Percentiles rank a stretch among this genome's conserved stretches.
Conservation (phyloP, 2,329 filamentous ascomycete species). For the Cladosporium sp. region DNA sequence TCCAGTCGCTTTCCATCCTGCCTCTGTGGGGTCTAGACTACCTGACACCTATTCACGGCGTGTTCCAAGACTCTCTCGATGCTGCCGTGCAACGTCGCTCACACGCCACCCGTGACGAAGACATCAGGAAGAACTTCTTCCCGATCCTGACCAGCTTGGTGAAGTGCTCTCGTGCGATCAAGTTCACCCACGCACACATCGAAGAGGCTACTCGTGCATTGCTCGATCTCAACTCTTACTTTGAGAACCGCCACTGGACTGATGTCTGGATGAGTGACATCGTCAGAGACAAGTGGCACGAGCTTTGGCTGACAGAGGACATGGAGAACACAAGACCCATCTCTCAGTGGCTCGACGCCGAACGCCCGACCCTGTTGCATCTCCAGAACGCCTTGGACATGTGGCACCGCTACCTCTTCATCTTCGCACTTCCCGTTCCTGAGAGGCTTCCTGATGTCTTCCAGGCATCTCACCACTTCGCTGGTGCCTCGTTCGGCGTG, state of each 20-base stretch:
- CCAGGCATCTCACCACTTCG: slow-evolving; percentile 60
- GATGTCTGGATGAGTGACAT: slow-evolving; percentile 45
- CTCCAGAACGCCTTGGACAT: slow-evolving; percentile 44
- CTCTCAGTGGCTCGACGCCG: slow-evolving; percentile 44
- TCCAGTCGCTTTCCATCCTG: slow-evolving; percentile 40
- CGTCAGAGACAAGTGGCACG: slow-evolving; percentile 44
- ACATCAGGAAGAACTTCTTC: slow-evolving; percentile 38
- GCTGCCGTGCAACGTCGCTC: slow-evolving; percentile 34
- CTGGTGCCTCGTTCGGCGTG: slow-evolving; percentile 58
- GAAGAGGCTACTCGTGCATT: slow-evolving; percentile 39
- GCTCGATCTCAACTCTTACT: slow-evolving; percentile 42
- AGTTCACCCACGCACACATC: slow-evolving; percentile 35
- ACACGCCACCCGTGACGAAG: slow-evolving; percentile 28
- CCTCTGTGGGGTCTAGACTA: slow-evolving; percentile 42
- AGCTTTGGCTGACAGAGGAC: slow-evolving; percentile 43
- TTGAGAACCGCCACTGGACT: slow-evolving; percentile 44
- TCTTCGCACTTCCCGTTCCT: slow-evolving; percentile 55
- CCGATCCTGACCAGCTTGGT: slow-evolving; percentile 39
- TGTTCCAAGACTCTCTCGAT: slow-evolving; percentile 40
- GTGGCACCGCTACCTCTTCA: slow-evolving; percentile 48
- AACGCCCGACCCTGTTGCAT: slow-evolving; percentile 43
- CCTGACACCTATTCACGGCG: slow-evolving; percentile 38
- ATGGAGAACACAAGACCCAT: slow-evolving; percentile 39
- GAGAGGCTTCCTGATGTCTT: slow-evolving; percentile 57
- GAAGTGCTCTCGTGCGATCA: slow-evolving; percentile 36